These are phyloP conservation scores for Lotus japonicus DNA, from an alignment of 306 rosid species.

Conservation along the genomic window DNA sequence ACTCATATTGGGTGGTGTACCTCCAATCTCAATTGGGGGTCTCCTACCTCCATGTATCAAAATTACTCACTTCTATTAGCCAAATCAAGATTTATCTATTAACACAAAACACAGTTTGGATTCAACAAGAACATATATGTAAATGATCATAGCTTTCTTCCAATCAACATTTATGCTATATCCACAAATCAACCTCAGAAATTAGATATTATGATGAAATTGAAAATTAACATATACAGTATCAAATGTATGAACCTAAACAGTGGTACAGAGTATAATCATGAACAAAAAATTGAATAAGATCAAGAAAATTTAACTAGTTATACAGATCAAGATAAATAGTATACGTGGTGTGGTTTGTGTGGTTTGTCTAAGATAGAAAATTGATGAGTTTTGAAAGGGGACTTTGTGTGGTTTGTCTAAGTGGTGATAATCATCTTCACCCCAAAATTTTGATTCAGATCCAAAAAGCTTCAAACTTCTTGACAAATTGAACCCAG, in stretches of 20 bases:
- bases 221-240: not conserved
- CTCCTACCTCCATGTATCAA: constrained; percentile 73
- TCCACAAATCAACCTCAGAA: not conserved
- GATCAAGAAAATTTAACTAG: no score
- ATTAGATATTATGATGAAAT: not conserved
- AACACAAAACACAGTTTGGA: not conserved
- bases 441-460: no score
- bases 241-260: not conserved
- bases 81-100: not conserved
- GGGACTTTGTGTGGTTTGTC: no score
- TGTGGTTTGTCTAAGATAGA: no score
- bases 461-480: no score
- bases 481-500: no score
- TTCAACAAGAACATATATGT: not conserved
- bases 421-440: no score
- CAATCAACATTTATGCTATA: no score
- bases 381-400: no score
- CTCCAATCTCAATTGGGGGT: constrained; percentile 54
- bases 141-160: no score
- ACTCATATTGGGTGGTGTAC: constrained; percentile 62
- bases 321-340: not conserved
- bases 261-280: no score
- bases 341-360: no score
- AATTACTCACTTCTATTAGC: not conserved
- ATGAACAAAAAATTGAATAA: not conserved